These are phyloP conservation scores for Leucoagaricus sp. DNA, from an alignment of 1,284 basidiomycete species.

Conservation along the genomic window DNA sequence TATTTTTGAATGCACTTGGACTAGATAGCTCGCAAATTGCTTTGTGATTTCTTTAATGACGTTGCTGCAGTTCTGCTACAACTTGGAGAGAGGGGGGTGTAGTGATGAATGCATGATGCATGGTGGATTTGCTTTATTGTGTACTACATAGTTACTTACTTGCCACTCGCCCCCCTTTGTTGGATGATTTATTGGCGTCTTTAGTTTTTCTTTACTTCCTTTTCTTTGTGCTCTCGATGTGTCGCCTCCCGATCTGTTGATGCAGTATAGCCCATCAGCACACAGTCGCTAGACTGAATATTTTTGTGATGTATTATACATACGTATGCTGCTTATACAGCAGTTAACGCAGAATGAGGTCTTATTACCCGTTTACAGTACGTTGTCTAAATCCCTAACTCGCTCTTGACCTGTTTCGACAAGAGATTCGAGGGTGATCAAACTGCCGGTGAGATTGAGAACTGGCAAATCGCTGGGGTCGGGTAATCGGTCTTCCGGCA, in stretches of 20 bases:
- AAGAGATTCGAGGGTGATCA: constrained; percentile 49
- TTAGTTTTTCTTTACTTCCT: constrained; percentile 2
- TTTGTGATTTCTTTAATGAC: constrained; percentile 46
- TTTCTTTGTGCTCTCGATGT: background rate
- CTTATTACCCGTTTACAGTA: background rate
- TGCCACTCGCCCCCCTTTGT: background rate
- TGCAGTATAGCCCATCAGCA: background rate
- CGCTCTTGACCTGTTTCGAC: constrained; percentile 27
- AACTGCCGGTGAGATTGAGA: constrained; percentile 66
- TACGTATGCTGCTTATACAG: constrained; percentile 4
- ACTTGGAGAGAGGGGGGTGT: too few relatives aligned
- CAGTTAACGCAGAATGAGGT: background rate
- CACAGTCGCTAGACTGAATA: constrained; percentile 10
- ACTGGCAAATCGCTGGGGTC: constrained; percentile 56
- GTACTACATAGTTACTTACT: background rate
- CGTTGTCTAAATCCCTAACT: constrained; percentile 16
- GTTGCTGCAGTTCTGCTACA: too few relatives aligned
- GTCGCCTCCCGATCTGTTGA: constrained; percentile 12
- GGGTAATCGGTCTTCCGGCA: constrained; percentile 60
- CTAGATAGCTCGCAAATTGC: constrained; percentile 83
- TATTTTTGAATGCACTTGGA: constrained; percentile 83
- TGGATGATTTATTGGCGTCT: constrained; percentile 15
- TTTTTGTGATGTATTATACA: constrained; percentile 14
- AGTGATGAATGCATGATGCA: background rate
- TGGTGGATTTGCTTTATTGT: background rate